These are phyloP conservation scores for Paramecium sonneborni DNA, from an alignment of 73 alveolate genomes.

Conservation along the genomic window DNA sequence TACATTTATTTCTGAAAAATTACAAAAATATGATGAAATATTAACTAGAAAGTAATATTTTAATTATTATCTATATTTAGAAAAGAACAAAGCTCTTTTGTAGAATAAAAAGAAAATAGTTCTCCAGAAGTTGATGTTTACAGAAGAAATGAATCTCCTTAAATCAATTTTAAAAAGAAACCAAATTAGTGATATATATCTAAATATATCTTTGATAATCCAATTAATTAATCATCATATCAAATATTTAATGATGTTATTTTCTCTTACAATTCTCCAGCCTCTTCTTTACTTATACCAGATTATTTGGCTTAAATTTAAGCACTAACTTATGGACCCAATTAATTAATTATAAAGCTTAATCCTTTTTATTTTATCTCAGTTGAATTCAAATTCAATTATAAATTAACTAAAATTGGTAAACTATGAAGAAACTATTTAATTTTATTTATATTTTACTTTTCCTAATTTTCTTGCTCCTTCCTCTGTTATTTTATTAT, in stretches of 20 bases:
- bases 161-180: not conserved
- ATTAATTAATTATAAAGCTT: not conserved
- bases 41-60: slow-evolving; percentile 32
- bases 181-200: not conserved
- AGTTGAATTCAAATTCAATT: slow-evolving; percentile 38
- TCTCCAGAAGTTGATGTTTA: slow-evolving; percentile 47
- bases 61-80: not conserved
- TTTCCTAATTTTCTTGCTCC: slow-evolving; percentile 50
- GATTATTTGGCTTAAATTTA: not conserved
- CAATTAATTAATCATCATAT: not conserved
- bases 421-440: not conserved
- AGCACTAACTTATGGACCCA: slow-evolving; percentile 24
- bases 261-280: not conserved
- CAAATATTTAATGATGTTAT: not conserved
- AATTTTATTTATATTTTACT: not conserved
- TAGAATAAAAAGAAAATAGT: slow-evolving; percentile 29
- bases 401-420: not conserved
- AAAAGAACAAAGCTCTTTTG: slow-evolving; percentile 10
- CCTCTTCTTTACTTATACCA: not conserved
- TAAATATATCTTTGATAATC: not conserved
- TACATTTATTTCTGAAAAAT: slow-evolving; percentile 59
- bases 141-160: slow-evolving; percentile 5
- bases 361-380: not conserved
- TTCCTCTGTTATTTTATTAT: not conserved
- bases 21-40: slow-evolving; percentile 57